A percentile compares a stretch with the other conserved stretches of the same genome.
These are phyloP conservation scores for Corchorus capsularis DNA, from an alignment of 345 rosid genomes.

Conservation along the genomic window DNA sequence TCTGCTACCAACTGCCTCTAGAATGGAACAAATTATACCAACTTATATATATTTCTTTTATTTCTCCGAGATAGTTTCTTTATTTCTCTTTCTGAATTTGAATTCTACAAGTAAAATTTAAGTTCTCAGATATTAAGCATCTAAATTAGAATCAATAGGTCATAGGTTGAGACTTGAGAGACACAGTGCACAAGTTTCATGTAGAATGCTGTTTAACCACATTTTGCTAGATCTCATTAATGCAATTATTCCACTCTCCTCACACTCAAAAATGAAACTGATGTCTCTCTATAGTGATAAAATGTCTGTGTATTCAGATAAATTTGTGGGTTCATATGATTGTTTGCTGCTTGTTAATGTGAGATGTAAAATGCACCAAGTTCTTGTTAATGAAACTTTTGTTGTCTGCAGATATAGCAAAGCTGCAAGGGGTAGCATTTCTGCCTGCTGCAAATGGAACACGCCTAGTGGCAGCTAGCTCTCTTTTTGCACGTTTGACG, in stretches of 20 bases:
- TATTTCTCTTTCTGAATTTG: not conserved
- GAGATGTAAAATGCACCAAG: not conserved
- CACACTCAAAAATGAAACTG: not conserved
- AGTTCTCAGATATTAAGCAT: not conserved
- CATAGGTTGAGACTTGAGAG: not conserved
- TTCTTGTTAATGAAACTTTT: not conserved
- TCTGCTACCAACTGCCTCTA: conserved; percentile 7
- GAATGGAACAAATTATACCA: not conserved
- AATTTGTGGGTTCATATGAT: not conserved
- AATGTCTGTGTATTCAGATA: not conserved
- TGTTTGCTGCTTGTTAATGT: not conserved
- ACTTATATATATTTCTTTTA: not conserved
- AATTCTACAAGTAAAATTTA: not conserved
- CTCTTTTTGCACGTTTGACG: conserved; percentile 76
- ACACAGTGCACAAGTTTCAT: not conserved
- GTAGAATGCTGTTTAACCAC: not conserved
- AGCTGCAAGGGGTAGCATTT: conserved; percentile 78
- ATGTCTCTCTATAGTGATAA: not conserved
- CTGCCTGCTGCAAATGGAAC: conserved; percentile 95
- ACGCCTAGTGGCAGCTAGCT: conserved; percentile 70
- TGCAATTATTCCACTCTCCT: not conserved
- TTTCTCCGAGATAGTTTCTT: not conserved
- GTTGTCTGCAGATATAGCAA: conserved; percentile 49
- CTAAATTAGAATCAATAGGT: not conserved
- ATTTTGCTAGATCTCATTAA: not conserved